Conservation (phyloP, 306 rosid genomes). For the Dalbergia cultrata region DNA sequence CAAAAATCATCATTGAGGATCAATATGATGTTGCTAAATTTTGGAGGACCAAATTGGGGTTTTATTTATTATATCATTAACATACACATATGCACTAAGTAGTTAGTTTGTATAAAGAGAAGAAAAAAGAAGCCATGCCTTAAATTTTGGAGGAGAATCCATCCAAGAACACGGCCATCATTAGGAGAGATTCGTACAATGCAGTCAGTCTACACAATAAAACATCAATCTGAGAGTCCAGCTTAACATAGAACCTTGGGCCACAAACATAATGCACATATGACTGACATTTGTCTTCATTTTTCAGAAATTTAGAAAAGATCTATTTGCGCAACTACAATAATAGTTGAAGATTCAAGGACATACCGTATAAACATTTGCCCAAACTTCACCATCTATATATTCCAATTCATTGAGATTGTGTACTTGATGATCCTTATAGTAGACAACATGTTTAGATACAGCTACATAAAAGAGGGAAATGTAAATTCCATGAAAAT, state of each 20-base stretch:
- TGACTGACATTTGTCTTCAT: background rate
- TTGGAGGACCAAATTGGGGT: slow-evolving; percentile 1
- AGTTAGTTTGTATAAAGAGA: slow-evolving; percentile 21
- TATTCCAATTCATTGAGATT: slow-evolving; percentile 92
- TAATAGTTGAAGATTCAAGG: slow-evolving; percentile 28
- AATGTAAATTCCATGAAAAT: slow-evolving; percentile 30
- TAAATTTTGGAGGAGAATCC: slow-evolving; percentile 85
- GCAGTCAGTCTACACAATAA: slow-evolving; percentile 81
- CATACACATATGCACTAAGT: background rate
- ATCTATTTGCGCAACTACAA: slow-evolving; percentile 30
- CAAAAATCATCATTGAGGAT: slow-evolving; percentile 22
- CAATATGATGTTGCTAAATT: slow-evolving; percentile 25
- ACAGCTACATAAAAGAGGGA: slow-evolving; percentile 58
- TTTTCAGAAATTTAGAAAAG: slow-evolving; percentile 1
- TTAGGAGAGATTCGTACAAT: slow-evolving; percentile 75
- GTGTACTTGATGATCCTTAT: slow-evolving; percentile 73
- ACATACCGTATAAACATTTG: slow-evolving; percentile 76
- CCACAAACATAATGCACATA: background rate
- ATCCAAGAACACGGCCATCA: slow-evolving; percentile 80
- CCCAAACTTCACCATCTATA: slow-evolving; percentile 91
- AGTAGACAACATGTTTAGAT: slow-evolving; percentile 64
- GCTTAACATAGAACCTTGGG: slow-evolving; percentile 22
- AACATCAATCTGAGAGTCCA: slow-evolving; percentile 40
- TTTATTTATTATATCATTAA: background rate
- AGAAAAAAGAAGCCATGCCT: slow-evolving; percentile 56